Evolutionary conservation across 768 basidiomycete genomes (phyloP).

Genomic region (Auricularia sp.): DNA sequence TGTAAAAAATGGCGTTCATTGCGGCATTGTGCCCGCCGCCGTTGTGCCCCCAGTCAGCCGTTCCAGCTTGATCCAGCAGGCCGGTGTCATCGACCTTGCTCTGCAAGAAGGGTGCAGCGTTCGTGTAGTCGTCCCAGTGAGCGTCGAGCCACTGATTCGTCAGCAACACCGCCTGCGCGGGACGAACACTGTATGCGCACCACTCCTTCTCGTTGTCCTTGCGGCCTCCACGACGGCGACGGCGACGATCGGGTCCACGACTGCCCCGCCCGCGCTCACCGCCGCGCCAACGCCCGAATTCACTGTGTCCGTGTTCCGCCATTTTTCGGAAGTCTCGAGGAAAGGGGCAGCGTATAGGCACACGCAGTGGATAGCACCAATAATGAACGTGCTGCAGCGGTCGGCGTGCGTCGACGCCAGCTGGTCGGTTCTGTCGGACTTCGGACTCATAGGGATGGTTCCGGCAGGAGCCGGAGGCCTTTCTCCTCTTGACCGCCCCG

Average conservation of each 20-base stretch:
- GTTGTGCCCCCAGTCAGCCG: slow-evolving; percentile 47
- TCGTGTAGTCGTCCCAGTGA: slow-evolving; percentile 44
- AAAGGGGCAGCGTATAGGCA: too few species aligned
- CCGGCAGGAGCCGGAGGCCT: too few species aligned
- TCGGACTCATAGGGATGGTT: too few species aligned
- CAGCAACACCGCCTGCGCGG: not conserved
- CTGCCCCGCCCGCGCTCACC: slow-evolving; percentile 30
- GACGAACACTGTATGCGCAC: slow-evolving; percentile 35
- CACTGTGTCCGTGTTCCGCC: slow-evolving; percentile 93
- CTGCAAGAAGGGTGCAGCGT: slow-evolving; percentile 44
- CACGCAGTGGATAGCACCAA: too few species aligned
- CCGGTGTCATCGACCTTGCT: slow-evolving; percentile 36
- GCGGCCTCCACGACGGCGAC: slow-evolving; percentile 90
- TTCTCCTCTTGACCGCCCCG: too few species aligned
- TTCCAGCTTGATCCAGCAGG: slow-evolving; percentile 45
- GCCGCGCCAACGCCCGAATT: slow-evolving; percentile 78
- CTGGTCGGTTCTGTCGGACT: too few species aligned
- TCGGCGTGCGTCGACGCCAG: too few species aligned
- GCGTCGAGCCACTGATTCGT: slow-evolving; percentile 30
- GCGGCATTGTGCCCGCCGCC: slow-evolving; percentile 50
- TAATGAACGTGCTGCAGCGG: too few species aligned
- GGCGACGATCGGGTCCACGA: slow-evolving; percentile 51
- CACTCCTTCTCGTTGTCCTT: slow-evolving; percentile 99
- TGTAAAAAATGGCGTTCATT: slow-evolving; percentile 45
- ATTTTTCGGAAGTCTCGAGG: slow-evolving; percentile 26